These are phyloP conservation scores for Trichoderma sp. DNA, from an alignment of 2,329 filamentous ascomycete species.

Conservation along the genomic window DNA sequence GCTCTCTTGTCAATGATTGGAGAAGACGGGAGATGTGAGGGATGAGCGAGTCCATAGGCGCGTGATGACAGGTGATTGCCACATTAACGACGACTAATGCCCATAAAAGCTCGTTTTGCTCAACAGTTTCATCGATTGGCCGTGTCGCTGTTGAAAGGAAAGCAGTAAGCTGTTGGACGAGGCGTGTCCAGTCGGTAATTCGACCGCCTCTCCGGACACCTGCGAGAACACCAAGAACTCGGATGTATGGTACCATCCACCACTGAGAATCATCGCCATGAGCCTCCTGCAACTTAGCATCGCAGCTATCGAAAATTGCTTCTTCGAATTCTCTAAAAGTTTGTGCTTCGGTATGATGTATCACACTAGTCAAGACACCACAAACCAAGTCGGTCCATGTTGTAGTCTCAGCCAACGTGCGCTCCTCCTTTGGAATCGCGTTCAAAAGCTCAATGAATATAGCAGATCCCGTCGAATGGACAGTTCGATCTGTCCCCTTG, in stretches of 20 bases:
- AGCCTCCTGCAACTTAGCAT: constrained; percentile 36
- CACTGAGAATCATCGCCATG: constrained; percentile 27
- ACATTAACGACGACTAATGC: constrained; percentile 54
- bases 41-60: constrained; percentile 76
- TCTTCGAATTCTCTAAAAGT: constrained; percentile 69
- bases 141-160: constrained; percentile 47
- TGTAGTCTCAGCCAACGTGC: constrained; percentile 44
- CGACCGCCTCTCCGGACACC: constrained; percentile 79
- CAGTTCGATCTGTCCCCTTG: constrained; percentile 57
- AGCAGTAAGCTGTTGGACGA: constrained; percentile 56
- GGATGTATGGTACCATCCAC: constrained; percentile 48
- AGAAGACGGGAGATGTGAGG: constrained; percentile 65
- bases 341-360: constrained; percentile 75
- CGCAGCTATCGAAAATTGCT: constrained; percentile 53
- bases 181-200: constrained; percentile 65
- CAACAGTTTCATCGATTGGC: constrained; percentile 30
- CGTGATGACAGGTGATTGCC: constrained; percentile 69
- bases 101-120: constrained; percentile 50
- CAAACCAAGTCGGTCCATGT: constrained; percentile 65
- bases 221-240: constrained; percentile 65
- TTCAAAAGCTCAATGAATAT: constrained; percentile 52
- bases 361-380: constrained; percentile 74
- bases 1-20: constrained; percentile 61
- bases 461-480: constrained; percentile 58
- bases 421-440: constrained; percentile 50